phyloP scores from a whole-genome alignment of 164 flowering plant species.

The Akebia trifoliata region DNA sequence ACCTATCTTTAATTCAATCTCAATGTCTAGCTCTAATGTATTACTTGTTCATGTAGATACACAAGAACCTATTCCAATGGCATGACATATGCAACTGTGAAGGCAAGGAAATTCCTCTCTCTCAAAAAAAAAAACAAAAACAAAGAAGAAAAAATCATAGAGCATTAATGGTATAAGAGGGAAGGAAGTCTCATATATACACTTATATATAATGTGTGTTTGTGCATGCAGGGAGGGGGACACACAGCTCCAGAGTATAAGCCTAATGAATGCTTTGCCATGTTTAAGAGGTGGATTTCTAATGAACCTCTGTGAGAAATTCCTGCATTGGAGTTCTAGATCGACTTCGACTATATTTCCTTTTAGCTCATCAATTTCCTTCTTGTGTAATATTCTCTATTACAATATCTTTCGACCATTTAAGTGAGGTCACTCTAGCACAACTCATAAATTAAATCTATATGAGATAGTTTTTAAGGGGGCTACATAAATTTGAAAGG shows the following conservation, averaged over 20 bases:
- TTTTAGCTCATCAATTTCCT: too few relatives aligned
- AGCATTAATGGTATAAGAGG: neutral
- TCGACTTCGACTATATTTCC: too few relatives aligned
- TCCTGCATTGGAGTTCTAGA: too few relatives aligned
- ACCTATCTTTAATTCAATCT: too few relatives aligned
- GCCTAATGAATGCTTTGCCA: constrained; percentile 33
- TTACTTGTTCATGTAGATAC: constrained; percentile 18
- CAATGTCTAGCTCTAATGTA: too few relatives aligned
- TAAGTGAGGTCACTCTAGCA: too few relatives aligned
- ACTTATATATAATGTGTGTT: neutral
- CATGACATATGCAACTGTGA: constrained; percentile 33
- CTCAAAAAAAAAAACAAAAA: neutral
- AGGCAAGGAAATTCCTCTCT: constrained; percentile 18
- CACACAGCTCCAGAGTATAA: constrained; percentile 53
- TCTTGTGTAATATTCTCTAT: too few relatives aligned
- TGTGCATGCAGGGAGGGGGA: constrained; percentile 29
- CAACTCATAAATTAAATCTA: too few relatives aligned
- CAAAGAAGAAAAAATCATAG: neutral
- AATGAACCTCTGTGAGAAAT: constrained; percentile 24
- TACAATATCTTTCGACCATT: too few relatives aligned
- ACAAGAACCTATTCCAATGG: constrained; percentile 22
- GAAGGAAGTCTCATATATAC: neutral
- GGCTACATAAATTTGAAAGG: too few relatives aligned
- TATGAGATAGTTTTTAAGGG: too few relatives aligned
- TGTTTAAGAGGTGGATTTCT: constrained; percentile 42